These are phyloP conservation scores for Phialophora tarda DNA, from an alignment of 2,329 filamentous ascomycete genomes.

Conservation along the genomic window DNA sequence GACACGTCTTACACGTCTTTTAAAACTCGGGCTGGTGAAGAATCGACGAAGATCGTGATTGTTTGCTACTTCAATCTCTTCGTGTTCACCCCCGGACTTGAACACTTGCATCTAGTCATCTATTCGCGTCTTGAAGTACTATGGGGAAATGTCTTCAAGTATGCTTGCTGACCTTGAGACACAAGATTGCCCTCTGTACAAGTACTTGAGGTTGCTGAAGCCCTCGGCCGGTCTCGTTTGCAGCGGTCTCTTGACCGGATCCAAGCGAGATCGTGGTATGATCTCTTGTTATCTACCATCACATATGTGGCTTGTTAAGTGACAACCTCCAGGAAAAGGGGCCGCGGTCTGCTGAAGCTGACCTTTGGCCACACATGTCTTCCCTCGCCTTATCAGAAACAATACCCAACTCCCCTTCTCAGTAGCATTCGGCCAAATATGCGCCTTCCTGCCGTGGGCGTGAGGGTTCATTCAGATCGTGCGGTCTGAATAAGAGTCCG, in stretches of 20 bases:
- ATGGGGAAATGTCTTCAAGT: not conserved
- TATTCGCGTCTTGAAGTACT: not conserved
- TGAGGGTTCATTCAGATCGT: conserved; percentile 9
- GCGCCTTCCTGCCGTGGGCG: not conserved
- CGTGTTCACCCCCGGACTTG: not conserved
- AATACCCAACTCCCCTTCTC: not conserved
- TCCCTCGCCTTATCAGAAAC: not conserved
- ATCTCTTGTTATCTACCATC: not conserved
- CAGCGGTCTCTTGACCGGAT: not conserved
- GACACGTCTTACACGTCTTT: not conserved
- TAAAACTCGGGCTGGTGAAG: not conserved
- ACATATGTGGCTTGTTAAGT: not conserved
- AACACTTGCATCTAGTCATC: not conserved
- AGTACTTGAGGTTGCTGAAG: not conserved
- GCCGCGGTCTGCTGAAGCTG: not conserved
- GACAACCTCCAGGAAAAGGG: not conserved
- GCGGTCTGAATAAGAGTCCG: conserved; percentile 22
- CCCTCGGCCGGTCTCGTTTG: not conserved
- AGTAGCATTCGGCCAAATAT: not conserved
- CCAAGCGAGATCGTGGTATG: not conserved
- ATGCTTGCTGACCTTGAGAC: not conserved
- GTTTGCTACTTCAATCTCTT: not conserved
- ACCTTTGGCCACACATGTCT: not conserved
- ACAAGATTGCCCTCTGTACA: not conserved
- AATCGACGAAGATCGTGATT: not conserved